phyloP scores from a whole-genome alignment of 495 filamentous ascomycete genomes.

The Neurospora terricola region DNA sequence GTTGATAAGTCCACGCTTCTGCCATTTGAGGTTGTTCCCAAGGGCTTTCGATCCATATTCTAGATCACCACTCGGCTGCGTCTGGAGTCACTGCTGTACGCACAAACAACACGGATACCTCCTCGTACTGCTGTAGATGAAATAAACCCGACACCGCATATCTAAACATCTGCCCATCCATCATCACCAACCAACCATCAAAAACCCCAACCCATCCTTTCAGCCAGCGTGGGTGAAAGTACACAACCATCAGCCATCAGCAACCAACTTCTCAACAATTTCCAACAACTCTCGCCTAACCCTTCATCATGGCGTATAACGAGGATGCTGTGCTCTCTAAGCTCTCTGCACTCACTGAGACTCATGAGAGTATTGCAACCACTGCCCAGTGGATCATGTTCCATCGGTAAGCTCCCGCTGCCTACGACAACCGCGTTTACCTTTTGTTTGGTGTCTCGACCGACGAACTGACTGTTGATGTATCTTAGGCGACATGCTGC shows the following conservation, averaged over 20 bases:
- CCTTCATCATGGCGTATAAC: conserved; percentile 69
- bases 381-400: conserved; percentile 99
- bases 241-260: neutral
- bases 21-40: neutral
- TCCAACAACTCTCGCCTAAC: neutral
- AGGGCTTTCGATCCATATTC: neutral
- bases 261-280: neutral
- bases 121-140: neutral
- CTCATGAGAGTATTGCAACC: conserved; percentile 88
- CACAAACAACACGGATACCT: neutral
- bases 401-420: conserved; percentile 62
- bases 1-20: neutral
- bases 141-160: neutral
- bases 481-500: conserved; percentile 71
- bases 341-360: conserved; percentile 89
- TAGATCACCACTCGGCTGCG: neutral
- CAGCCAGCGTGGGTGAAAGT: neutral
- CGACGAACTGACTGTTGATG: conserved; percentile 8
- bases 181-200: neutral
- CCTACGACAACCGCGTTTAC: neutral
- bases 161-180: neutral
- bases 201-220: neutral
- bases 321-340: conserved; percentile 90
- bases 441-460: conserved; percentile 6
- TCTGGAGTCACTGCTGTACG: neutral